Base-by-base conservation (phyloP, 139 green algal genomes). In the Mesostigma viride region DNA sequence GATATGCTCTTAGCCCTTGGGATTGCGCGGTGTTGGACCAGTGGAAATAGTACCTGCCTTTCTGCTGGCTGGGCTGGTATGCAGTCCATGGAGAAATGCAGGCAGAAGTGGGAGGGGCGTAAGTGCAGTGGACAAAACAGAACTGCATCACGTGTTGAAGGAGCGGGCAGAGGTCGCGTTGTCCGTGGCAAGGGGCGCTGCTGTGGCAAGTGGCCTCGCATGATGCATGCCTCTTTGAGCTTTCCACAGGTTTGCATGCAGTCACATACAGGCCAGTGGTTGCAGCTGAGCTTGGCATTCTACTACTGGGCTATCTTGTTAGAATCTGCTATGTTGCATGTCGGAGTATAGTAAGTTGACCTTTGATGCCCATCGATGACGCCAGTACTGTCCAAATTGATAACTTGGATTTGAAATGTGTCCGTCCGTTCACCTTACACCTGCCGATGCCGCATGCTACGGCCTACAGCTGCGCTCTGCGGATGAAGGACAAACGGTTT, bases 401-500 rank as follows among this genome's bases (percentile, higher is more conserved):
- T n/a, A 53, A 53, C 14, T 57, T 22, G 6, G 61, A 27, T 68
- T 53, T 27, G n/a, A 57, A n/a, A 24, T 40, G 14, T n/a, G 58
- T 40, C 58, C 36, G 58, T 8, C 17, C 8, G 26, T 8, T 59
- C 17, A 31, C 26, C 8, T 3, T 59, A 6, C 17, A 31, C 48
- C 3, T 3, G 22, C 3, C 17, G 3, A 30, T 31, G 48, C 48
- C 48, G 8, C 47, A 31, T 14, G 11, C 17, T 58, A 22, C 27
- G 65, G 31, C 5, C 31, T 74, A 0, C 76, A 84, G 78, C 58
- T 84, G 33, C 77, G 79, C 20, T 79, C 66, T 3, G 79, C 69
- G 48, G 79, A 84, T n/a, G 79, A 84, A 69, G 79, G 79, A 6
- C 79, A 84, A 65, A 84, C 79, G 6, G 79, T 84, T 1, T 84